Percentiles rank a stretch among this genome's conserved stretches.
Evolutionary conservation across 2,329 filamentous ascomycete genomes (phyloP).

Genomic region (Fusarium fracticaudum): DNA sequence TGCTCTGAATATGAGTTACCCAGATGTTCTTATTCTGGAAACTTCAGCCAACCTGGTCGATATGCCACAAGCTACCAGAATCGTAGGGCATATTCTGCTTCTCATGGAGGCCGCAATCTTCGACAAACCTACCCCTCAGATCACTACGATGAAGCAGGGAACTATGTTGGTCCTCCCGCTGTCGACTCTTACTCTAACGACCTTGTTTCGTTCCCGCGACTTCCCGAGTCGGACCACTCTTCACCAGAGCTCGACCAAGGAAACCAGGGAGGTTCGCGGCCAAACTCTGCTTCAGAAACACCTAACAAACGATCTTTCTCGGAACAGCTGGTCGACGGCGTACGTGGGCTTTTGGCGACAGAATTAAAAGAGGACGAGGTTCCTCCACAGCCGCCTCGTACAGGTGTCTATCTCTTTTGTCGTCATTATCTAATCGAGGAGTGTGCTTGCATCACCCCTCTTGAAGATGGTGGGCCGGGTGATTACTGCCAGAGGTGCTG

Average conservation of each 20-base stretch:
- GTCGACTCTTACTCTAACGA: neutral
- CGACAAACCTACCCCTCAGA: conserved; percentile 23
- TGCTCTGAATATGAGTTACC: neutral
- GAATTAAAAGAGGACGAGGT: conserved; percentile 1
- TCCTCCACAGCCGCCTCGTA: conserved; percentile 25
- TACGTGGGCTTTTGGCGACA: conserved; percentile 17
- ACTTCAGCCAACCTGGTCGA: conserved; percentile 17
- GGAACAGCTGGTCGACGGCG: conserved; percentile 19
- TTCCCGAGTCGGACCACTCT: conserved; percentile 7
- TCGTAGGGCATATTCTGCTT: conserved; percentile 12
- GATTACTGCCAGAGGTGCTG: conserved; percentile 40
- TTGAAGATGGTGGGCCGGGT: conserved; percentile 16
- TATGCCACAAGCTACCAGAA: conserved; percentile 18
- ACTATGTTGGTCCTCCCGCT: conserved; percentile 20
- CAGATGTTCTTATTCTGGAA: conserved; percentile 17
- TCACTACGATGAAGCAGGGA: conserved; percentile 25
- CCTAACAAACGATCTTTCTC: conserved; percentile 9
- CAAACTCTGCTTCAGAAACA: neutral
- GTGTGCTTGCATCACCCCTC: conserved; percentile 26
- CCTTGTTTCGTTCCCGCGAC: conserved; percentile 29
- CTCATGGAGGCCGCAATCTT: conserved; percentile 7
- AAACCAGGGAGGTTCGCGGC: neutral
- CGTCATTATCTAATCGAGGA: conserved; percentile 28
- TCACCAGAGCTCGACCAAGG: conserved; percentile 1
- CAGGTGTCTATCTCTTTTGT: conserved; percentile 32